Percentiles rank a stretch among this genome's conserved stretches.
phyloP scores from a whole-genome alignment of 2,329 filamentous ascomycete genomes.

The Hortaea sp. region DNA sequence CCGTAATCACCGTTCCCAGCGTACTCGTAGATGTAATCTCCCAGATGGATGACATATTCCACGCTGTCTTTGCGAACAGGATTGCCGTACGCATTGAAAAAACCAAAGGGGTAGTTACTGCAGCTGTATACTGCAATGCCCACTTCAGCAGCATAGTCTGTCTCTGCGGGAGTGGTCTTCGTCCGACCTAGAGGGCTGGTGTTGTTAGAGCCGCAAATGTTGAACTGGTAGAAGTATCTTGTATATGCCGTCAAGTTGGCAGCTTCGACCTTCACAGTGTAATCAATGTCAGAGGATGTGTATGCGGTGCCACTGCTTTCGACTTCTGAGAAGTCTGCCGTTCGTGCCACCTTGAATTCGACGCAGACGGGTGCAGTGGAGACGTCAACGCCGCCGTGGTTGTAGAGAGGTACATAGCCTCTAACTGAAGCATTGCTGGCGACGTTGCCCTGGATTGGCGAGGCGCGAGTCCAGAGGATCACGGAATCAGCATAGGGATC shows the following conservation, averaged over 20 bases:
- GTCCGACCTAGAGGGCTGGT: constrained; percentile 56
- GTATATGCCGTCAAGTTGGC: constrained; percentile 52
- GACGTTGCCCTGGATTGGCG: constrained; percentile 32
- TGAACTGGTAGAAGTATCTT: constrained; percentile 61
- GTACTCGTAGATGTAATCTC: constrained; percentile 57
- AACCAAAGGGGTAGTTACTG: constrained; percentile 47
- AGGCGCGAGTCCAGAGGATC: constrained; percentile 33
- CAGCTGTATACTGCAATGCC: constrained; percentile 62
- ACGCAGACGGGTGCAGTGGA: constrained; percentile 57
- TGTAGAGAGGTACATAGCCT: constrained; percentile 45
- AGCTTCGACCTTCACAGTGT: constrained; percentile 65
- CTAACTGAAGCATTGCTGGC: constrained; percentile 42
- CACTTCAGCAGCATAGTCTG: constrained; percentile 48
- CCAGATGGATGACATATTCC: constrained; percentile 37
- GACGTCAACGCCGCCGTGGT: constrained; percentile 45
- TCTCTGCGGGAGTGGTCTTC: constrained; percentile 54
- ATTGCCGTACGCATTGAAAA: constrained; percentile 29
- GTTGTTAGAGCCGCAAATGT: constrained; percentile 52
- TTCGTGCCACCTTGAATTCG: constrained; percentile 50
- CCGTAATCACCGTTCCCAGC: constrained; percentile 29
- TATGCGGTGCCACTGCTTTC: constrained; percentile 52
- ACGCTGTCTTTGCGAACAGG: constrained; percentile 34
- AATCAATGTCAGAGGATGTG: constrained; percentile 65
- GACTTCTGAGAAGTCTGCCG: constrained; percentile 37
- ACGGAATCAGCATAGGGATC: constrained; percentile 36